A percentile compares a stretch with the other conserved stretches of the same genome.
Evolutionary conservation across 495 filamentous ascomycete genomes (phyloP).

Genomic region (Neurospora intermedia): DNA sequence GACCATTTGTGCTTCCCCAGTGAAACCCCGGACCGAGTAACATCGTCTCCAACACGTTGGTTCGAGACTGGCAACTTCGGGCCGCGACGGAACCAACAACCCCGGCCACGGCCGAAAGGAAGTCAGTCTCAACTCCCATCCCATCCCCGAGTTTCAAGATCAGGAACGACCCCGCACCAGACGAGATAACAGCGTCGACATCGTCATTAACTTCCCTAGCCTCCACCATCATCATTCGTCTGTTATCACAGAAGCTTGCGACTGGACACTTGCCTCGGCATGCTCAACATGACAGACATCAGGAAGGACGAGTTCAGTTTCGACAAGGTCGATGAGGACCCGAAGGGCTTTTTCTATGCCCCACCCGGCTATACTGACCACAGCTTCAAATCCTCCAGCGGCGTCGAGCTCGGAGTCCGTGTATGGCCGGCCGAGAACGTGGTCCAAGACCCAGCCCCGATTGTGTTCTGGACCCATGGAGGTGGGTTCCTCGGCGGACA

Average conservation of each 20-base stretch:
- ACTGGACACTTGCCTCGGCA: neutral
- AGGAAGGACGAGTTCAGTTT: neutral
- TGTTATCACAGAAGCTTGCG: neutral
- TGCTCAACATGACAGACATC: neutral
- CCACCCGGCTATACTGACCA: conserved; percentile 17
- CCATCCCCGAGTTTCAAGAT: neutral
- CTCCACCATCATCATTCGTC: neutral
- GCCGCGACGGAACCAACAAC: neutral
- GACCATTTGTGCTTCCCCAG: neutral
- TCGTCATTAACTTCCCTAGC: neutral
- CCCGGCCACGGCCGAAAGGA: neutral
- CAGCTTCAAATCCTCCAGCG: conserved; percentile 9
- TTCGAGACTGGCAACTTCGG: neutral
- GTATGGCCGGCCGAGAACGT: conserved; percentile 16
- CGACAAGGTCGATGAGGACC: neutral
- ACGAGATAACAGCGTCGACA: neutral
- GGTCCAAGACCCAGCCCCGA: conserved; percentile 8
- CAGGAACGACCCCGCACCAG: neutral
- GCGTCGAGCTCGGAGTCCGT: conserved; percentile 10
- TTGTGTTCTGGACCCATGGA: conserved; percentile 19
- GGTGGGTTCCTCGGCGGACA: conserved; percentile 18
- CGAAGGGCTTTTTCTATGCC: neutral
- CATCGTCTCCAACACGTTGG: neutral
- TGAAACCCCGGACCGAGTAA: neutral
- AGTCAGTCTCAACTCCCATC: neutral